Evolutionary conservation across 2,329 filamentous ascomycete genomes (phyloP).

Genomic region (Apiospora pterosperma): DNA sequence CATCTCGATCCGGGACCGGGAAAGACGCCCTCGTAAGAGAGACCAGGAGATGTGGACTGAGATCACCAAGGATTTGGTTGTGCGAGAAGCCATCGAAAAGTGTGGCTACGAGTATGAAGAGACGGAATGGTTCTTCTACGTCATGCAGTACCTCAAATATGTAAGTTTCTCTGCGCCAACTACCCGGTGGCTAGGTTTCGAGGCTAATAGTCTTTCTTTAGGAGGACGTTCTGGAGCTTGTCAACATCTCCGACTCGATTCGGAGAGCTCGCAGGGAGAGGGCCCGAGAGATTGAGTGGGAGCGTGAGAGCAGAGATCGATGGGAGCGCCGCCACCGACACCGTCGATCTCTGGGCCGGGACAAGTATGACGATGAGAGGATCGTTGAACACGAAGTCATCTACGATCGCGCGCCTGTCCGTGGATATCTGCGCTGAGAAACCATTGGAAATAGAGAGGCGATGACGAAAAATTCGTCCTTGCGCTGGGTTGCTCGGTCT

Average conservation of each 20-base stretch:
- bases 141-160: slow-evolving; percentile 85
- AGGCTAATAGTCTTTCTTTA: slow-evolving; percentile 39
- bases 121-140: slow-evolving; percentile 84
- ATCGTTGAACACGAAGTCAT: slow-evolving; percentile 66
- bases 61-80: slow-evolving; percentile 88
- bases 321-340: slow-evolving; percentile 41
- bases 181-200: background rate
- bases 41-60: slow-evolving; percentile 86
- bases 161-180: slow-evolving; percentile 52
- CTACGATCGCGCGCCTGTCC: slow-evolving; percentile 46
- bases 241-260: slow-evolving; percentile 80
- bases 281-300: slow-evolving; percentile 53
- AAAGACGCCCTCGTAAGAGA: slow-evolving; percentile 34
- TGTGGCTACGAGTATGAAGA: slow-evolving; percentile 88
- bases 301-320: slow-evolving; percentile 54
- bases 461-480: no score
- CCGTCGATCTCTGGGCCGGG: slow-evolving; percentile 28
- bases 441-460: background rate
- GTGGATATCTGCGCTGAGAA: slow-evolving; percentile 23
- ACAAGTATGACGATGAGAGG: slow-evolving; percentile 56
- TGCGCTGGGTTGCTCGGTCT: no score
- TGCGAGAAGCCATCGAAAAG: slow-evolving; percentile 80
- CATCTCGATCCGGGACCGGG: slow-evolving; percentile 34
- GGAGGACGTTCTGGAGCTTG: slow-evolving; percentile 84
- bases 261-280: slow-evolving; percentile 57